Conservation (phyloP, 345 rosid genomes). For the Syzygium oleosum region DNA sequence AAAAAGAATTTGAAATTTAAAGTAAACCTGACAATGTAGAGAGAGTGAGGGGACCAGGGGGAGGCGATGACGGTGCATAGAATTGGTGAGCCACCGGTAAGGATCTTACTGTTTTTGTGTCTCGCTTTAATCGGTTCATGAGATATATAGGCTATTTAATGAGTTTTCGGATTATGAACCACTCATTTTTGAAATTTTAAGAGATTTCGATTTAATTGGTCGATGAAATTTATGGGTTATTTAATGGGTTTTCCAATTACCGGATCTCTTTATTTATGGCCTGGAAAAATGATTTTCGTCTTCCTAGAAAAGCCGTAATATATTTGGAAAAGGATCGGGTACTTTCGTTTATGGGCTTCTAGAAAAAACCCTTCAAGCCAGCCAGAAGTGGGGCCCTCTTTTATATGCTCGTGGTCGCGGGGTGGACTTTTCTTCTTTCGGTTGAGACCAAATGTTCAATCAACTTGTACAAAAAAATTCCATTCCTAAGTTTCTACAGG, state of each 20-base stretch:
- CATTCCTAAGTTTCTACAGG: background rate
- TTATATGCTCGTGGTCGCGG: fast-evolving
- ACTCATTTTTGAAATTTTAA: no score
- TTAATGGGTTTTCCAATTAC: background rate
- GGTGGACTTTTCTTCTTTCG: background rate
- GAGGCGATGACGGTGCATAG: no score
- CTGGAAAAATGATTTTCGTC: background rate
- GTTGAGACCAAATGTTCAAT: background rate
- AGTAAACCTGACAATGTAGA: background rate
- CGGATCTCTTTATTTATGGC: no score
- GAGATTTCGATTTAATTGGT: no score
- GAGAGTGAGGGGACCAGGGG: background rate
- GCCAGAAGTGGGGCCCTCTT: background rate
- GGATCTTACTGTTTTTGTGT: background rate
- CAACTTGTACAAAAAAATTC: background rate
- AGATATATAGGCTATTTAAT: background rate
- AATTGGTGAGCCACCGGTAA: background rate
- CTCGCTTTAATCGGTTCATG: background rate
- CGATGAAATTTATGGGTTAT: no score
- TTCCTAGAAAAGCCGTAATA: background rate
- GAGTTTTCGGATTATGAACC: background rate
- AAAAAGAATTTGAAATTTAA: background rate
- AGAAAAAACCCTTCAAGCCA: background rate
- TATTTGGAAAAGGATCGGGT: background rate
- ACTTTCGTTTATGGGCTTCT: background rate